phyloP scores from a whole-genome alignment of 139 green algal species.

The Picochlorum sp. region DNA sequence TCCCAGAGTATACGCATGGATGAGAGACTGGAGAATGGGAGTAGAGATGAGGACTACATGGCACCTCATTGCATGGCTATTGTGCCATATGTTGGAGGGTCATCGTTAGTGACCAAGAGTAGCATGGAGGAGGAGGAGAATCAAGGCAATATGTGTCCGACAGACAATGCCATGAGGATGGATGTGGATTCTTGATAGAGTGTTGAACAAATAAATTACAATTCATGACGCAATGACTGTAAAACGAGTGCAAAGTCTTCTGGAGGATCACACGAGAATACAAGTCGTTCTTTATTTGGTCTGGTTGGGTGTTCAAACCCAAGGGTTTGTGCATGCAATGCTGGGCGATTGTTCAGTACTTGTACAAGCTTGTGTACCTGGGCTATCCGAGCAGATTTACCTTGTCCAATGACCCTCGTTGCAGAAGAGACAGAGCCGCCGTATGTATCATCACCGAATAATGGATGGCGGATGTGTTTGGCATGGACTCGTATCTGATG shows the following conservation, averaged over 20 bases:
- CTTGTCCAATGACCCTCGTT: constrained; percentile 10
- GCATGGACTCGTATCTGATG: constrained; percentile 94
- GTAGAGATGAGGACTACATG: too few relatives aligned
- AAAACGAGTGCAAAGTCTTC: constrained; percentile 44
- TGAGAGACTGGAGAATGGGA: too few relatives aligned
- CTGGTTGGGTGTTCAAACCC: constrained; percentile 66
- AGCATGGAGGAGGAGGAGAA: too few relatives aligned
- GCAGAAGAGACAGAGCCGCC: constrained; percentile 37
- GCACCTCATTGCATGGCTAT: too few relatives aligned
- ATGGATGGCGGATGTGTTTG: constrained; percentile 68
- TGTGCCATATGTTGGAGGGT: too few relatives aligned
- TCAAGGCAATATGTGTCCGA: too few relatives aligned
- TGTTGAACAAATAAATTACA: too few relatives aligned
- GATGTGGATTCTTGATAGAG: too few relatives aligned
- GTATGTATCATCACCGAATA: constrained; percentile 87
- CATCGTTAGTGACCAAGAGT: too few relatives aligned
- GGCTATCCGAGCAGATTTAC: background rate
- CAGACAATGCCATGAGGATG: too few relatives aligned
- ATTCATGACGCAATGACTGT: constrained; percentile 3
- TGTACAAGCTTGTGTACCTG: constrained; percentile 21
- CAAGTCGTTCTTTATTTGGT: constrained; percentile 53
- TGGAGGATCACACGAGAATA: constrained; percentile 35
- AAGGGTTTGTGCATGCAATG: constrained; percentile 74
- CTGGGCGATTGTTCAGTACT: constrained; percentile 44
- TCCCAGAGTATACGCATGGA: too few relatives aligned